Percentiles rank a stretch among this genome's conserved stretches.
Conservation (phyloP, 192 early-diverging fungal genomes). For the Coemansia sp. region DNA sequence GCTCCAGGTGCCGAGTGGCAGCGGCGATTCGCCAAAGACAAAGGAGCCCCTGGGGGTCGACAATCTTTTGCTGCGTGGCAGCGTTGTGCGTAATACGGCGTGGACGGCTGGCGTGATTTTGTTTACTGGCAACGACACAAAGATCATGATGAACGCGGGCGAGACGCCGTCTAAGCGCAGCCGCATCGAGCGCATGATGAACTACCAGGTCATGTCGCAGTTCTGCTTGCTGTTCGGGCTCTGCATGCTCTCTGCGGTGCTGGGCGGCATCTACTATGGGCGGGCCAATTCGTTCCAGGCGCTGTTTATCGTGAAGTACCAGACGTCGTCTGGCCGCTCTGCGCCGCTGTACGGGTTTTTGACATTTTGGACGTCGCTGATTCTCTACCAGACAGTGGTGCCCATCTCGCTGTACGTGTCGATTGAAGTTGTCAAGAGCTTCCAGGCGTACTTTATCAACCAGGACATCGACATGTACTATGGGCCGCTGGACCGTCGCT, state of each 20-base stretch:
- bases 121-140: conserved; percentile 93
- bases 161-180: conserved; percentile 90
- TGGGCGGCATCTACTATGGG: conserved; percentile 64
- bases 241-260: conserved; percentile 68
- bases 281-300: conserved; percentile 57
- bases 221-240: conserved; percentile 77
- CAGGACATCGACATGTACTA: conserved; percentile 92
- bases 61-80: conserved; percentile 87
- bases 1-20: conserved; percentile 16
- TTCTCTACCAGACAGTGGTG: conserved; percentile 94
- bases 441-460: conserved; percentile 92
- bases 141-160: conserved; percentile 95
- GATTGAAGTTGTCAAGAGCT: conserved; percentile 88
- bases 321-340: conserved; percentile 23
- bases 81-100: conserved; percentile 88
- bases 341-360: conserved; percentile 64
- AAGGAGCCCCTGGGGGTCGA: conserved; percentile 71
- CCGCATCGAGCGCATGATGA: conserved; percentile 88
- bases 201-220: conserved; percentile 83
- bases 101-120: conserved; percentile 85
- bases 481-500: conserved; percentile 70
- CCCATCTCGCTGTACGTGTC: conserved; percentile 95
- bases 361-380: conserved; percentile 81
- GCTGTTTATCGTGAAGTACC: conserved; percentile 44
- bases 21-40: conserved; percentile 24